A percentile compares a stretch with the other conserved stretches of the same genome.
phyloP scores from a whole-genome alignment of 495 filamentous ascomycete genomes.

The Sordaria brevicollis region DNA sequence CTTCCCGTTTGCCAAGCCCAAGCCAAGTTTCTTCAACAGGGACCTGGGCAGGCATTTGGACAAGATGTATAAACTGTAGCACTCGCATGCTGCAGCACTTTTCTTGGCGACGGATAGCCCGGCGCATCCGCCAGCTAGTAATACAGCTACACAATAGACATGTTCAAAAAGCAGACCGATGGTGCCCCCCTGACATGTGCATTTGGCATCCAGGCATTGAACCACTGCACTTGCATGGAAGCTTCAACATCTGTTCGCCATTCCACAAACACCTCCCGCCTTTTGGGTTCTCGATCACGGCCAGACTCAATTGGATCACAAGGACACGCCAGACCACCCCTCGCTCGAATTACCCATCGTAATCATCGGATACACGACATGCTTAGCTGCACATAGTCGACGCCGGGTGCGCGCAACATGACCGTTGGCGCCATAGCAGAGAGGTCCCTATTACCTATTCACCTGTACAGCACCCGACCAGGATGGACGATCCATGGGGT shows the following conservation, averaged over 20 bases:
- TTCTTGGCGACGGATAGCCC: neutral
- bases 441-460: neutral
- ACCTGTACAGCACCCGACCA: too few species aligned
- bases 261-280: neutral
- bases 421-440: constrained; percentile 8
- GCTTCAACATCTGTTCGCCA: neutral
- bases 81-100: neutral
- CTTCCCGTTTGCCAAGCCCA: neutral
- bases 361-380: constrained; percentile 2
- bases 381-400: constrained; percentile 3
- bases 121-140: neutral
- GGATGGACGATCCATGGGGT: constrained; percentile 50
- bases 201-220: neutral
- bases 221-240: too few species aligned
- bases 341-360: neutral
- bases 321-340: neutral
- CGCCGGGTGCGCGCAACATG: constrained; percentile 14
- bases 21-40: neutral
- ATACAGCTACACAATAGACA: neutral
- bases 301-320: neutral
- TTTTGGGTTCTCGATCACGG: neutral
- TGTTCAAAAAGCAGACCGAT: neutral
- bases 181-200: neutral
- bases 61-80: neutral
- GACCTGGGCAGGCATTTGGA: neutral